Percentiles rank a stretch among this genome's conserved stretches.
Evolutionary conservation across 1,139 yeast genomes (phyloP).

Genomic region (Blastobotrys malaysiensis): DNA sequence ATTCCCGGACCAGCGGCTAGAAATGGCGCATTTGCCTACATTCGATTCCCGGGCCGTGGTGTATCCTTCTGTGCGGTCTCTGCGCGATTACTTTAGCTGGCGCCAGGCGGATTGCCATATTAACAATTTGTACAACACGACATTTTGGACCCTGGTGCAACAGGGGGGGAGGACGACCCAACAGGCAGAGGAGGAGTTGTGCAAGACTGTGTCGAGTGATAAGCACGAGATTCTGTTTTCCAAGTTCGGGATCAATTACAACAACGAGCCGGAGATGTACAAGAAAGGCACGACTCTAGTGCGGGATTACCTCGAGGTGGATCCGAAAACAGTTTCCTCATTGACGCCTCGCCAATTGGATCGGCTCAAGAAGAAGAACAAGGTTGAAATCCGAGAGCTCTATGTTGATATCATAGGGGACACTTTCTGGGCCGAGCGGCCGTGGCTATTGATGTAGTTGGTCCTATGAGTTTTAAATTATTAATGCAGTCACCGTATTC

Average conservation of each 20-base stretch:
- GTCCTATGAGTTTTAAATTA: background rate
- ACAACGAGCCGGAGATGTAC: slow-evolving; percentile 80
- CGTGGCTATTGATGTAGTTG: slow-evolving; percentile 10
- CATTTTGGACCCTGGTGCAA: slow-evolving; percentile 81
- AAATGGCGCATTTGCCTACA: slow-evolving; percentile 55
- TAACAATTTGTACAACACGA: slow-evolving; percentile 85
- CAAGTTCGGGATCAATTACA: slow-evolving; percentile 80
- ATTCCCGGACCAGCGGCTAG: slow-evolving; percentile 45
- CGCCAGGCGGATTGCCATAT: slow-evolving; percentile 97
- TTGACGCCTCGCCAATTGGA: slow-evolving; percentile 46
- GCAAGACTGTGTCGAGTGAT: slow-evolving; percentile 72
- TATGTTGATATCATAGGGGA: slow-evolving; percentile 38
- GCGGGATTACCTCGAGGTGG: slow-evolving; percentile 40
- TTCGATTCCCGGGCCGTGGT: slow-evolving; percentile 89
- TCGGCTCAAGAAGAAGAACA: slow-evolving; percentile 45
- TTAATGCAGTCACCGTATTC: too few relatives aligned
- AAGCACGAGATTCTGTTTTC: slow-evolving; percentile 80
- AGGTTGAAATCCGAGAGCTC: slow-evolving; percentile 41
- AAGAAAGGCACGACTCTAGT: slow-evolving; percentile 78
- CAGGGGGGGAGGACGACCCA: slow-evolving; percentile 66
- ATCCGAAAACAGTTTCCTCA: background rate
- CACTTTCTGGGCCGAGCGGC: slow-evolving; percentile 26
- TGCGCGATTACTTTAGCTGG: slow-evolving; percentile 88
- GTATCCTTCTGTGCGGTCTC: slow-evolving; percentile 59
- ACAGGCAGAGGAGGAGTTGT: slow-evolving; percentile 69